Evolutionary conservation across 495 filamentous ascomycete species (phyloP).

Genomic region (Alectoria sarmentosa): DNA sequence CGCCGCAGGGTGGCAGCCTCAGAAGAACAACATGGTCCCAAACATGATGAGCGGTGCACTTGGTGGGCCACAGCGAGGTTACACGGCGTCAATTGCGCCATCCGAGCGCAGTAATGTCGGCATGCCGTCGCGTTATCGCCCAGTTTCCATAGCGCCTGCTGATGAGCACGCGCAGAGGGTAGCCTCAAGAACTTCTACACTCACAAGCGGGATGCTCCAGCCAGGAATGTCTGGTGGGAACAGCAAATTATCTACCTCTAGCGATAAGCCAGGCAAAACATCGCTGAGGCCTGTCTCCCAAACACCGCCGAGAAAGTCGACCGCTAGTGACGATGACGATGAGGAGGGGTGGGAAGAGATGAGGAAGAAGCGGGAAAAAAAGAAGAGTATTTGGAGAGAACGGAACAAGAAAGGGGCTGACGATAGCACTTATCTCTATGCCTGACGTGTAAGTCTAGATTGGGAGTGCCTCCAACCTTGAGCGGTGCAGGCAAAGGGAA

Average conservation of each 20-base stretch:
- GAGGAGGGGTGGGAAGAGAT: slow-evolving; percentile 83
- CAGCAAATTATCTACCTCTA: slow-evolving; percentile 14
- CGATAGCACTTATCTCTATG: slow-evolving; percentile 16
- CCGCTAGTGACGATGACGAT: slow-evolving; percentile 60
- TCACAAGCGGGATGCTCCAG: slow-evolving; percentile 36
- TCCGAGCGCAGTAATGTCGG: slow-evolving; percentile 93
- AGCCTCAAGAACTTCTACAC: slow-evolving; percentile 31
- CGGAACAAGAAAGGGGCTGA: slow-evolving; percentile 48
- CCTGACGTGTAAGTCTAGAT: slow-evolving; percentile 6
- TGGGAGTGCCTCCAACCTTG: background rate
- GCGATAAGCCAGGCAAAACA: slow-evolving; percentile 21
- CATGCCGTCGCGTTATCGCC: slow-evolving; percentile 83
- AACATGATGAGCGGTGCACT: slow-evolving; percentile 31
- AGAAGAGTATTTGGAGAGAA: slow-evolving; percentile 65
- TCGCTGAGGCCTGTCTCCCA: slow-evolving; percentile 28
- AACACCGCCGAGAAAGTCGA: slow-evolving; percentile 30
- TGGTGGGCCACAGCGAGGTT: slow-evolving; percentile 37
- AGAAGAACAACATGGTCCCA: slow-evolving; percentile 30
- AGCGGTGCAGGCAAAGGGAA: background rate
- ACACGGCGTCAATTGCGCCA: slow-evolving; percentile 75
- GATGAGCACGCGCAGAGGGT: slow-evolving; percentile 33
- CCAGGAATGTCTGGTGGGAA: slow-evolving; percentile 28
- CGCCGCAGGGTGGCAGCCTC: slow-evolving; percentile 41
- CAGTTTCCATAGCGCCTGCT: slow-evolving; percentile 54
- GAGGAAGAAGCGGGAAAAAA: slow-evolving; percentile 76